Conservation (phyloP, 108 stramenopile species). For the Stephanodiscus triporus region DNA sequence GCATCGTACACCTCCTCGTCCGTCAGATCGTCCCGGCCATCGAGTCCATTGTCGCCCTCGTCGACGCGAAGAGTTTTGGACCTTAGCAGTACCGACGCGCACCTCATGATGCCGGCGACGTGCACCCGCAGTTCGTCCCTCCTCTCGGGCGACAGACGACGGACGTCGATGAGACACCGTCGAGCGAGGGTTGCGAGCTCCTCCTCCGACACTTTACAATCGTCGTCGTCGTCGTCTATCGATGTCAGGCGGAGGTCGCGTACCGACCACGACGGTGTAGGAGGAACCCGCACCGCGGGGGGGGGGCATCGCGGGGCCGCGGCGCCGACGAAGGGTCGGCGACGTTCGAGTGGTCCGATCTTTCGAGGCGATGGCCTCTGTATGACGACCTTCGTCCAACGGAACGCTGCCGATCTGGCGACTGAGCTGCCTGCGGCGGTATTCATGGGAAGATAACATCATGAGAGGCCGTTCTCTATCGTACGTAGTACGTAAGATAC, state of each 20-base stretch:
- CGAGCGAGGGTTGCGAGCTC: conserved; percentile 45
- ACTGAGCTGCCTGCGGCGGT: too few relatives aligned
- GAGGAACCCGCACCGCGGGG: conserved; percentile 19
- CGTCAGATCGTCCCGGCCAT: not conserved
- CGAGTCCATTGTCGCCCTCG: not conserved
- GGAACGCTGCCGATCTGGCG: too few relatives aligned
- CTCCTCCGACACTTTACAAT: conserved; percentile 35
- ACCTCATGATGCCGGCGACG: conserved; percentile 51
- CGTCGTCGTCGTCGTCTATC: conserved; percentile 1
- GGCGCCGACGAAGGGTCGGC: not conserved
- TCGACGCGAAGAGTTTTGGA: conserved; percentile 6
- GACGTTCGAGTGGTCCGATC: not conserved
- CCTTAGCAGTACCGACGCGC: conserved; percentile 53
- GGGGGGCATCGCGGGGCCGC: not conserved
- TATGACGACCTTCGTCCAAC: not conserved
- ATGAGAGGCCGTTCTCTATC: too few relatives aligned
- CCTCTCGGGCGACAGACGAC: conserved; percentile 36
- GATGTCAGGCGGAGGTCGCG: conserved; percentile 22
- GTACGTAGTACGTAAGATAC: too few relatives aligned
- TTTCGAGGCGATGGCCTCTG: not conserved
- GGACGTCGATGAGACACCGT: conserved; percentile 53
- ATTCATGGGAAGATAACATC: too few relatives aligned
- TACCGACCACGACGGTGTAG: conserved; percentile 31
- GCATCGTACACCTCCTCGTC: conserved; percentile 54
- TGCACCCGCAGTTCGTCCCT: conserved; percentile 33